Evolutionary conservation across 129 eudicot genomes (phyloP), one percentile per base, ranked within the genome.

Genomic region (Apium graveolens): DNA sequence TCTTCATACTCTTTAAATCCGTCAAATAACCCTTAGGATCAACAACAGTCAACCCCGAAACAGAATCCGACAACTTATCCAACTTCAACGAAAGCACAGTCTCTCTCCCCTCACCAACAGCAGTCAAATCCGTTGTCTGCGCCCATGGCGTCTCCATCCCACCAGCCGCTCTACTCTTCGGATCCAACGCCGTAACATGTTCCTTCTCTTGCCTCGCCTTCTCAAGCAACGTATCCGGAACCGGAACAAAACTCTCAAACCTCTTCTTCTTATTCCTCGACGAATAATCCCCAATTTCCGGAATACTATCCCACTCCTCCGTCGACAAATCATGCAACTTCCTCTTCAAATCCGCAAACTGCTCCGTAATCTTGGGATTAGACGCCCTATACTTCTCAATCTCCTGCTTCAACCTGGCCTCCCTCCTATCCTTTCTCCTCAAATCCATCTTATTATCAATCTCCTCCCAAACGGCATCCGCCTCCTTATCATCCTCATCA

Each of bases 91-190:
- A 91, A 81, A 95, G 83, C 76, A 95, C 98, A 53, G 91, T 95
- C 12, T 97, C 97, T 80, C 97, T 82, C 48, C 99, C 99, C 81
- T 95, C 97, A 77, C 99, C 99, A 5, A 95, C 99, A 8, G 99
- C 99, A 12, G 99, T 95, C 87, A 95, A 84, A 86, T 95, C 97
- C 0, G 98, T 97, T 1, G 98, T 95, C 69, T 91, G 97, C 2
- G 88, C 81, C 90, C 89, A 95, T 0, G 98, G 98, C 4, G 98
- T 94, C 77, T 94, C 97, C 0, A 89, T 88, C 70, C 98, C 98
- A 78, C 98, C 97, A 7, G 80, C 97, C 0, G 86, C 92, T 81
- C 98, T 82, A 80, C 98, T 95, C 80, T 85, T 95, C 0, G 98
- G 98, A 79, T 95, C 98, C 79, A 95, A 76, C 0, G 97, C 97